Evolutionary conservation across 495 filamentous ascomycete species (phyloP).

Genomic region (Neurospora africana): DNA sequence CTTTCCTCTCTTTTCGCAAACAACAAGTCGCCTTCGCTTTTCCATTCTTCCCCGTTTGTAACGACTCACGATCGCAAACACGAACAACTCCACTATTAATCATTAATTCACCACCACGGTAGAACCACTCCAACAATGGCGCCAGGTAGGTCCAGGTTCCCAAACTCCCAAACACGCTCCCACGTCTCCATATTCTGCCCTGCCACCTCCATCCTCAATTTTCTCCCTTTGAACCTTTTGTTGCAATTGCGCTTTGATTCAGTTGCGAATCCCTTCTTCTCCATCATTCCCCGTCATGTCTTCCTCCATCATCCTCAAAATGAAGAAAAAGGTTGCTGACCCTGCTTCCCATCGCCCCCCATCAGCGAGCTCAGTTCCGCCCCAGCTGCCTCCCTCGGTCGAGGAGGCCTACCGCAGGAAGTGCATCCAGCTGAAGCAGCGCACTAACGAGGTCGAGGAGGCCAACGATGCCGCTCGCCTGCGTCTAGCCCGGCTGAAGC

Average conservation of each 20-base stretch:
- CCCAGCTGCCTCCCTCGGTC: conserved; percentile 78
- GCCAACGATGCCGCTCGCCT: conserved; percentile 71
- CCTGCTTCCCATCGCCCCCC: not conserved
- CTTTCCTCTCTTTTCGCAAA: not conserved
- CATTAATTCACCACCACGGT: conserved; percentile 1
- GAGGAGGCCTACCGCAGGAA: conserved; percentile 94
- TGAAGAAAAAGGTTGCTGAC: conserved; percentile 5
- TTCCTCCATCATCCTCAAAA: not conserved
- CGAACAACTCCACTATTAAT: not conserved
- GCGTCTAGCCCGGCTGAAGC: conserved; percentile 68
- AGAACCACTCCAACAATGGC: conserved; percentile 10
- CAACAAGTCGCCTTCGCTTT: not conserved
- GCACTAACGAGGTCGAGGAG: conserved; percentile 80
- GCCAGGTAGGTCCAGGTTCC: conserved; percentile 15
- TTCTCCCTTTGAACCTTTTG: not conserved
- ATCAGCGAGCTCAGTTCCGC: conserved; percentile 39
- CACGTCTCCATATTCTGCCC: not conserved
- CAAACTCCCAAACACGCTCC: not conserved
- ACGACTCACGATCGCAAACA: not conserved
- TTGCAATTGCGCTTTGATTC: not conserved
- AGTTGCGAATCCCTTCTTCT: not conserved
- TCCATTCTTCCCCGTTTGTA: not conserved
- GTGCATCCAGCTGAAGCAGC: conserved; percentile 88
- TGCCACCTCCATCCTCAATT: not conserved
- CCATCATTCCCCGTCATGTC: not conserved